Evolutionary conservation across 495 filamentous ascomycete species (phyloP), one percentile per base, ranked within the genome.

Genomic region (Aspergillus conjunctus): DNA sequence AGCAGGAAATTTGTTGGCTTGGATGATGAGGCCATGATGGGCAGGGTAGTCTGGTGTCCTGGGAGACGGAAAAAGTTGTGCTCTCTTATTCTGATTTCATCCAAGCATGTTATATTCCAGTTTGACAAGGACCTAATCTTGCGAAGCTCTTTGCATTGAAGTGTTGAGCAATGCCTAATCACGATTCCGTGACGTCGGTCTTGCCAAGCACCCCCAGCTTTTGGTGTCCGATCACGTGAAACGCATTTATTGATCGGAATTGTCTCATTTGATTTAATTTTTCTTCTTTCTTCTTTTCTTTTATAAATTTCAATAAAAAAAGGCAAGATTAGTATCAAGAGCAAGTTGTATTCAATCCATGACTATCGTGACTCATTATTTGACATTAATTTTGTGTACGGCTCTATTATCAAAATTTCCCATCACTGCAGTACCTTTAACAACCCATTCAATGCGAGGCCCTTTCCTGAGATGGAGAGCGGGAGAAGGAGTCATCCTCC

Each of bases 11-110:
- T 91, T 64, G 86, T 77, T 46, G 85, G 80, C 59, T 84, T 85
- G 26, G 90, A 93, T n/a, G 90, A 91, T 52, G 90, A 93, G 50
- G 89, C 89, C 90, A 92, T 92, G 48, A 51, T 70, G 63, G 56
- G 62, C 68, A 2, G 26, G 26, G 26, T 51, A 54, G 21, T 17
- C 39, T 34, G 26, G 14, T 21, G 32, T 37, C 31, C 12, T 22
- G 10, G 7, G 4, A 56, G 51, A 31, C 50, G 26, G 22, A 37
- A n/a, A 31, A 12, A 32, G 26, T 14, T n/a, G 32, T 41, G 3
- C 49, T 51, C 12, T 32, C 21, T 15, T 30, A 3, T 15, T 12
- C 1, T 11, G 21, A 1, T 14, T 32, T 11, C 10, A 51, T 1
- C 9, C 26, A 51, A 32, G 10, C 9, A n/a, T 14, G 26, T 7